Percentiles rank a stretch among this genome's conserved stretches.
Conservation (phyloP, 1,284 basidiomycete genomes). For the Takashimella koratensis region DNA sequence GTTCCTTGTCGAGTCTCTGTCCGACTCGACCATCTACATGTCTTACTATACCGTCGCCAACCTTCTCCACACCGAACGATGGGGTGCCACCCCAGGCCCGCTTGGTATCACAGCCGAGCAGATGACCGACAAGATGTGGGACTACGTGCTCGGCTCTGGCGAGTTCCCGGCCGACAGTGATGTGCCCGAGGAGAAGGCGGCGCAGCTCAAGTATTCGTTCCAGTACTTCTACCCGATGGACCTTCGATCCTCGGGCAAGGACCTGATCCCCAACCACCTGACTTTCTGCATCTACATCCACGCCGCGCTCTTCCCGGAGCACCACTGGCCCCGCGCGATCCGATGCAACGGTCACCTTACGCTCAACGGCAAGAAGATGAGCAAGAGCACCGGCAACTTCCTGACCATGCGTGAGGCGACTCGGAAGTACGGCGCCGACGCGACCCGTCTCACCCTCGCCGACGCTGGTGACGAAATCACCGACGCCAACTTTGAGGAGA, state of each 20-base stretch:
- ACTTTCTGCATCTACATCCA: conserved; percentile 95
- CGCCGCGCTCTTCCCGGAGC: conserved; percentile 87
- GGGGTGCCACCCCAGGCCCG: conserved; percentile 75
- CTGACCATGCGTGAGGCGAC: conserved; percentile 51
- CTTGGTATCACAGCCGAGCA: conserved; percentile 83
- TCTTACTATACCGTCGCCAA: conserved; percentile 94
- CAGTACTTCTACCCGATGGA: conserved; percentile 99
- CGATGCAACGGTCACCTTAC: conserved; percentile 95
- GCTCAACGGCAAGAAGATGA: conserved; percentile 99
- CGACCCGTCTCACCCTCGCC: conserved; percentile 85
- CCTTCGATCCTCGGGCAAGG: conserved; percentile 98
- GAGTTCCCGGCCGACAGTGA: conserved; percentile 63
- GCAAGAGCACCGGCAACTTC: conserved; percentile 76
- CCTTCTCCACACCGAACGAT: conserved; percentile 73
- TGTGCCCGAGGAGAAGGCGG: conserved; percentile 71
- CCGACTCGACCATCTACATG: conserved; percentile 99
- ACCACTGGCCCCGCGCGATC: conserved; percentile 90
- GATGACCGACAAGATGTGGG: conserved; percentile 97
- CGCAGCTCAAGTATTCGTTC: conserved; percentile 85
- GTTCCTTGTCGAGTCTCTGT: conserved; percentile 94
- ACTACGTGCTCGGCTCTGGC: conserved; percentile 80
- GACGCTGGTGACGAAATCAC: conserved; percentile 97
- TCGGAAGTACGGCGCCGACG: conserved; percentile 53
- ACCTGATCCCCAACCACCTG: conserved; percentile 93
- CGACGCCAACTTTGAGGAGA: conserved; percentile 89